These are phyloP conservation scores for Cordyceps fumosorosea DNA, from an alignment of 2,329 filamentous ascomycete genomes.

Conservation along the genomic window DNA sequence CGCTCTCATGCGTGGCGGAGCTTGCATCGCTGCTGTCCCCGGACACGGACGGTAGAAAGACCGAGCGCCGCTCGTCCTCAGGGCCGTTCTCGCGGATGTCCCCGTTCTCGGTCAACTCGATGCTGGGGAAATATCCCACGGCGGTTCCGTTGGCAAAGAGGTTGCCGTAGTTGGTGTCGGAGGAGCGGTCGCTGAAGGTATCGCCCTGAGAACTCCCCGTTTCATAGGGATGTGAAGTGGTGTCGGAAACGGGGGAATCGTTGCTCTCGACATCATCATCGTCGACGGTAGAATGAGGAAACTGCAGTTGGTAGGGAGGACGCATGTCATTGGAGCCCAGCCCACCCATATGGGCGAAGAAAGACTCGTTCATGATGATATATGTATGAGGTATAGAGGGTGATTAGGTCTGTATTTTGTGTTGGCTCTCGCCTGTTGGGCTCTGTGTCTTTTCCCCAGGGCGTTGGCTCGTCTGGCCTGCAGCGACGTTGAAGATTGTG, in stretches of 20 bases:
- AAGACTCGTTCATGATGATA: background rate
- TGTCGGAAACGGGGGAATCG: background rate
- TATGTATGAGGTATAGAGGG: background rate
- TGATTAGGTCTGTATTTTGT: background rate
- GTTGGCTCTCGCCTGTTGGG: background rate
- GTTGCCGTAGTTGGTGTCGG: background rate
- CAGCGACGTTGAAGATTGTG: background rate
- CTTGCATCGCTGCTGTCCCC: background rate
- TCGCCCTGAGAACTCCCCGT: background rate
- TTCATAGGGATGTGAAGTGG: background rate
- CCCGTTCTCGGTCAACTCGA: background rate
- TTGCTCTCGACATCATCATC: no score
- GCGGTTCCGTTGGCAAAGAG: background rate
- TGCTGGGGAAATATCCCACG: background rate
- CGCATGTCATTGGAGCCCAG: background rate
- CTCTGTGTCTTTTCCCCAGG: background rate
- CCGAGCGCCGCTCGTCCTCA: background rate
- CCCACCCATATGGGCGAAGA: background rate
- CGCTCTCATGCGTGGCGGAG: background rate
- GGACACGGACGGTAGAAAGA: background rate
- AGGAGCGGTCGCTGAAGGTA: background rate
- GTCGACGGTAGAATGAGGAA: no score
- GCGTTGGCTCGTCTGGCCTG: background rate
- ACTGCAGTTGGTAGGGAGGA: background rate
- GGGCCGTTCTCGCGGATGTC: background rate